phyloP scores from a whole-genome alignment of 805 yeast species.

The Sugiyamaella floridensis region DNA sequence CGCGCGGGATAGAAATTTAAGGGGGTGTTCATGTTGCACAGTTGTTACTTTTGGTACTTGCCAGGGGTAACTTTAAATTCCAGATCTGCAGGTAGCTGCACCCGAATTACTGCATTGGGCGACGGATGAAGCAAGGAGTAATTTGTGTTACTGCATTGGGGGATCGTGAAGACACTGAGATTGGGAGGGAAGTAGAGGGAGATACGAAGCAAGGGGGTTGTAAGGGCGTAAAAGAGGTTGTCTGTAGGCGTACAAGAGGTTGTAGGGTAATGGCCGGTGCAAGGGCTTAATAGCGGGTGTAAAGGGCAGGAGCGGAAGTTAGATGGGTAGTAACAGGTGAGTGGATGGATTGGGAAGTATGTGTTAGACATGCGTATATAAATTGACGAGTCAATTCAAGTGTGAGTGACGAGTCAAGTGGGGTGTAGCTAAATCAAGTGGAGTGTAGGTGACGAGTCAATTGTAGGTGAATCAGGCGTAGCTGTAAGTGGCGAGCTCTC shows the following conservation, averaged over 20 bases:
- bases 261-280: too few species aligned
- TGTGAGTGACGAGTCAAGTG: too few species aligned
- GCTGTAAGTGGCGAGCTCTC: too few species aligned
- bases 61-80: neutral
- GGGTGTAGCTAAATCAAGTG: too few species aligned
- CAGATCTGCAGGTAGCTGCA: neutral
- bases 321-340: too few species aligned
- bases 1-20: neutral
- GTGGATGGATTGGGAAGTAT: too few species aligned
- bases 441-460: neutral
- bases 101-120: neutral
- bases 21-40: neutral
- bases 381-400: too few species aligned
- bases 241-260: too few species aligned
- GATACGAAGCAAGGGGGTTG: neutral
- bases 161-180: neutral
- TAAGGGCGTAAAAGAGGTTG: neutral
- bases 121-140: neutral
- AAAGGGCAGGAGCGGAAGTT: too few species aligned
- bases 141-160: neutral
- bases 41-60: neutral
- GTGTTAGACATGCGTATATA: too few species aligned
- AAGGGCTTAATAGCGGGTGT: neutral
- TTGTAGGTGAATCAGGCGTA: too few species aligned
- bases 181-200: neutral